These are phyloP conservation scores for Mariannaea elegans DNA, from an alignment of 2,329 filamentous ascomycete genomes.

Conservation along the genomic window DNA sequence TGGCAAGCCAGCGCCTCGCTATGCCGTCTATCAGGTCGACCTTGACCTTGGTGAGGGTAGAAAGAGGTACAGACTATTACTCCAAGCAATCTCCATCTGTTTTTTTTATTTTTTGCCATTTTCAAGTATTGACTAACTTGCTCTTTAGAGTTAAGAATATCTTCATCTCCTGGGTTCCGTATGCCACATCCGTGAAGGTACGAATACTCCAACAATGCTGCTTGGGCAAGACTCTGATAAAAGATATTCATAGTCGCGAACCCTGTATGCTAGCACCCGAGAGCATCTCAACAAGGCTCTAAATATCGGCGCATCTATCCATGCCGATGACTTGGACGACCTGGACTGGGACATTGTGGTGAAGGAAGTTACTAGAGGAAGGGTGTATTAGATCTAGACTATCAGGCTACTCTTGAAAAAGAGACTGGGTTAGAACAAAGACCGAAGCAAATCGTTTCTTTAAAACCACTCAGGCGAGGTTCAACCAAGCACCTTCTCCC, in stretches of 20 bases:
- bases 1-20: conserved; percentile 25
- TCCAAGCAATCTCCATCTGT: neutral
- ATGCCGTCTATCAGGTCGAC: conserved; percentile 31
- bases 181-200: conserved; percentile 27
- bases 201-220: neutral
- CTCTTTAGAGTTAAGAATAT: conserved; percentile 22
- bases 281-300: conserved; percentile 32
- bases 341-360: conserved; percentile 27
- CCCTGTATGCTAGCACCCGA: conserved; percentile 33
- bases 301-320: conserved; percentile 26
- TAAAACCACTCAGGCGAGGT: too few relatives aligned
- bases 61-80: conserved; percentile 12
- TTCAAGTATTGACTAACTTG: neutral
- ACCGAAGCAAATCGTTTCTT: too few relatives aligned
- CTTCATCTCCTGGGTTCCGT: conserved; percentile 33
- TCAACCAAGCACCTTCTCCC: too few relatives aligned
- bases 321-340: conserved; percentile 25
- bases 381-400: neutral
- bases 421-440: too few relatives aligned
- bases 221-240: neutral
- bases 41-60: conserved; percentile 31
- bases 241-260: conserved; percentile 20
- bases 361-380: conserved; percentile 1
- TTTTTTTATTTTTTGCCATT: too few relatives aligned
- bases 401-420: too few relatives aligned